phyloP scores from a whole-genome alignment of 257 asterid species.

The Leonotis leonurus region DNA sequence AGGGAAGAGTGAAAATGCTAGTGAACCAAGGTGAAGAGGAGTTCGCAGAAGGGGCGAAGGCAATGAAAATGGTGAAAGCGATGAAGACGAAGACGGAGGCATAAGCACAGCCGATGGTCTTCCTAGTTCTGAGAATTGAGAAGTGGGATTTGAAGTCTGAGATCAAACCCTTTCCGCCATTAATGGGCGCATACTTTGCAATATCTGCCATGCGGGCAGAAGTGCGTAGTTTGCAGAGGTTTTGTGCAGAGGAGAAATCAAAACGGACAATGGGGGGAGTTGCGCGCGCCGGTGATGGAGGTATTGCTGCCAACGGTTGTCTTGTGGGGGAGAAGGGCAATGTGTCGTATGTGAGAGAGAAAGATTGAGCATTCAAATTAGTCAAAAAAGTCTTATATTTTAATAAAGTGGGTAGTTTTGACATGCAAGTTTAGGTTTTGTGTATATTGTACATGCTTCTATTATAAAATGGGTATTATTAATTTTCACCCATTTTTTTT shows the following conservation, averaged over 20 bases:
- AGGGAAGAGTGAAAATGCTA: slow-evolving; percentile 30
- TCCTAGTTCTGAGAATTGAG: slow-evolving; percentile 36
- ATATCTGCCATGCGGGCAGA: slow-evolving; percentile 50
- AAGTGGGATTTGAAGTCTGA: slow-evolving; percentile 54
- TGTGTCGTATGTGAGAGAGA: no score
- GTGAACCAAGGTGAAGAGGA: slow-evolving; percentile 69
- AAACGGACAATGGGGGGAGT: no score
- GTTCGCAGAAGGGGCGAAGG: slow-evolving; percentile 64
- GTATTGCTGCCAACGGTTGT: no score
- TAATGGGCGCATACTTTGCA: slow-evolving; percentile 53
- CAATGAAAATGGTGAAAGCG: slow-evolving; percentile 66
- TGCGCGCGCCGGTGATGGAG: no score
- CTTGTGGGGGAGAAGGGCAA: no score
- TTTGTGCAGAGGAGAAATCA: slow-evolving; percentile 1
- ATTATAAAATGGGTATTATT: no score
- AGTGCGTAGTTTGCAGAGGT: not conserved
- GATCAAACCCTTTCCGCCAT: slow-evolving; percentile 43
- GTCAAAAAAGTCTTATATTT: no score
- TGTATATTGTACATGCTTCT: no score
- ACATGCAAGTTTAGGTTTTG: no score
- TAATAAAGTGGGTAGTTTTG: no score
- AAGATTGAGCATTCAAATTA: no score
- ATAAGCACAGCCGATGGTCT: slow-evolving; percentile 40
- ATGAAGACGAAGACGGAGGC: slow-evolving; percentile 48
- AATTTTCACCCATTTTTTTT: no score